Conservation (phyloP, 495 filamentous ascomycete genomes). For the Parmelia sp. region DNA sequence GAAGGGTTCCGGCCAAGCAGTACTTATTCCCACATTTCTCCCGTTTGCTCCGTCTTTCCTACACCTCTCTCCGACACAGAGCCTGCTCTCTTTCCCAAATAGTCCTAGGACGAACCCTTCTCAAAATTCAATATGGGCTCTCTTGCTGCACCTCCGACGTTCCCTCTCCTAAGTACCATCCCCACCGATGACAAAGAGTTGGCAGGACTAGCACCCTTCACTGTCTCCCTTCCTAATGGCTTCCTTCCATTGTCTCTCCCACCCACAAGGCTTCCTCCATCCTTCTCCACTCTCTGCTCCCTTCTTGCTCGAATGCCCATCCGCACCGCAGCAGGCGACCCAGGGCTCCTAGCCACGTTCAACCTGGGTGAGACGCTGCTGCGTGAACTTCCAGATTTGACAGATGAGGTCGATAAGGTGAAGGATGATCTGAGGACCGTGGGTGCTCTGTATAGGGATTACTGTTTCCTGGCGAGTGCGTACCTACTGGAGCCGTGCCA, state of each 20-base stretch:
- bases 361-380: conserved; percentile 62
- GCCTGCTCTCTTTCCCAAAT: not conserved
- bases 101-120: not conserved
- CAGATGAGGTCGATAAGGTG: conserved; percentile 62
- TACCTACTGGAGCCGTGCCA: conserved; percentile 95
- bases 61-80: not conserved
- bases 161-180: conserved; percentile 8
- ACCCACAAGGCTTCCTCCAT: conserved; percentile 46
- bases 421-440: conserved; percentile 61
- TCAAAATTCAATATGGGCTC: conserved; percentile 7
- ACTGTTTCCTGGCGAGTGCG: conserved; percentile 79
- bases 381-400: conserved; percentile 66
- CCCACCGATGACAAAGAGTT: not conserved
- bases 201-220: conserved; percentile 57
- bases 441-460: conserved; percentile 83
- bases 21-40: conserved; percentile 8
- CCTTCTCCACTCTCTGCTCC: conserved; percentile 62
- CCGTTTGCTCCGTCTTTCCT: conserved; percentile 1
- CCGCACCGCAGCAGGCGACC: conserved; percentile 56
- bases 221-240: conserved; percentile 75
- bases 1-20: conserved; percentile 18
- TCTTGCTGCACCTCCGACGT: not conserved
- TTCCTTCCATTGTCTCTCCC: conserved; percentile 51
- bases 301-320: conserved; percentile 71
- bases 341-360: conserved; percentile 69